phyloP scores from a whole-genome alignment of 441 rosid genomes.

The Flueggea neowawraea region DNA sequence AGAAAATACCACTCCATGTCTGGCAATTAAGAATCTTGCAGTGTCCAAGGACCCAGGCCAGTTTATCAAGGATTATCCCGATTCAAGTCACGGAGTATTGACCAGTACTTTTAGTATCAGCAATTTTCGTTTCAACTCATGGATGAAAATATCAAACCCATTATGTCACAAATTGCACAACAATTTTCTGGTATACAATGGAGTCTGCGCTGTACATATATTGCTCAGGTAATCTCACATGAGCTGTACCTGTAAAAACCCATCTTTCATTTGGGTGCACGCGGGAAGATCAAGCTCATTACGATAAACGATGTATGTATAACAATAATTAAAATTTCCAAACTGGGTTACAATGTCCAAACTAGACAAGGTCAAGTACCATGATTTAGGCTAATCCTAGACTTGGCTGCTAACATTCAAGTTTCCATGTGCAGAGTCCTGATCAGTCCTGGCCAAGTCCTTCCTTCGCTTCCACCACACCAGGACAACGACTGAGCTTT shows the following conservation, averaged over 20 bases:
- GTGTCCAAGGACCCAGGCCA: conserved; percentile 7
- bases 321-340: background rate
- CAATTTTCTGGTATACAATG: background rate
- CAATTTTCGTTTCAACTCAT: background rate
- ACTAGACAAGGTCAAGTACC: background rate
- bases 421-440: too few relatives aligned
- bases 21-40: conserved; percentile 10
- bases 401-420: too few relatives aligned
- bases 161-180: background rate
- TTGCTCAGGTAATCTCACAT: conserved; percentile 6
- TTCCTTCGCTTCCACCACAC: background rate
- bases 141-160: background rate
- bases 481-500: conserved; percentile 6
- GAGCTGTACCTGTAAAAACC: conserved; percentile 11
- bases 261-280: conserved; percentile 3
- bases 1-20: background rate
- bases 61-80: background rate
- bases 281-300: conserved; percentile 5
- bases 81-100: too few relatives aligned
- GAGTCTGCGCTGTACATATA: conserved; percentile 9
- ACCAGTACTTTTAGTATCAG: background rate
- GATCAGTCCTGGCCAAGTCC: too few relatives aligned
- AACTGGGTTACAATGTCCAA: conserved; percentile 5
- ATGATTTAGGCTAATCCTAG: too few relatives aligned
- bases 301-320: conserved; percentile 1